Percentiles rank a stretch among this genome's conserved stretches.
Evolutionary conservation across 176 grass and related monocot genomes (phyloP).

Genomic region (Themeda triandra): DNA sequence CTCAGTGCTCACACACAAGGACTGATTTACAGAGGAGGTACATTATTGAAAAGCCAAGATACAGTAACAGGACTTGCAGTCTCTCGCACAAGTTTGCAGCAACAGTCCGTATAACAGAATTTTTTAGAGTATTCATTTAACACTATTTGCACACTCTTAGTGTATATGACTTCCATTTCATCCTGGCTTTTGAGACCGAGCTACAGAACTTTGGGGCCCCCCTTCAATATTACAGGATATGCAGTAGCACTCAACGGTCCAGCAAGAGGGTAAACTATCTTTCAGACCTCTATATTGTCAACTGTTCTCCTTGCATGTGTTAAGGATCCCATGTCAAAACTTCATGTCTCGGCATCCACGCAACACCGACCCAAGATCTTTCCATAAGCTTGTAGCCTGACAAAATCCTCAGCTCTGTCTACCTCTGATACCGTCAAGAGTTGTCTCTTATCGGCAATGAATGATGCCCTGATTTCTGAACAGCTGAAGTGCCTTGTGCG

Average conservation of each 20-base stretch:
- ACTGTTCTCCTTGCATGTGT: background rate
- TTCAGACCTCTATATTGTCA: background rate
- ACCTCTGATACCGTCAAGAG: background rate
- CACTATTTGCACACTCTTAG: background rate
- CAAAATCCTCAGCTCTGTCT: no score
- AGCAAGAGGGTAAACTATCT: background rate
- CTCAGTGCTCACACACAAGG: no score
- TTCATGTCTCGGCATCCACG: no score
- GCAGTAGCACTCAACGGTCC: background rate
- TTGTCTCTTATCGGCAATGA: background rate
- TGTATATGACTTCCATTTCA: background rate
- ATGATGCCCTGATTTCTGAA: background rate
- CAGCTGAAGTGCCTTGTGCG: background rate
- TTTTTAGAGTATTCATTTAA: background rate
- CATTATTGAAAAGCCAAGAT: background rate
- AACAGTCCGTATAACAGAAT: background rate
- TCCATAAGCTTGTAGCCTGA: no score
- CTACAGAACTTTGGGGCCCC: background rate
- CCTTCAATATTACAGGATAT: background rate
- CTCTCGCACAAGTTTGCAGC: background rate
- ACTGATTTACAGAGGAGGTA: background rate
- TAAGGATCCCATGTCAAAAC: background rate
- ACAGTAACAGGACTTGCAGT: background rate
- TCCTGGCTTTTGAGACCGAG: background rate
- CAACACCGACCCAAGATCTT: no score